Conservation (phyloP, 2,329 filamentous ascomycete genomes). For the Malbranchea zuffiana region DNA sequence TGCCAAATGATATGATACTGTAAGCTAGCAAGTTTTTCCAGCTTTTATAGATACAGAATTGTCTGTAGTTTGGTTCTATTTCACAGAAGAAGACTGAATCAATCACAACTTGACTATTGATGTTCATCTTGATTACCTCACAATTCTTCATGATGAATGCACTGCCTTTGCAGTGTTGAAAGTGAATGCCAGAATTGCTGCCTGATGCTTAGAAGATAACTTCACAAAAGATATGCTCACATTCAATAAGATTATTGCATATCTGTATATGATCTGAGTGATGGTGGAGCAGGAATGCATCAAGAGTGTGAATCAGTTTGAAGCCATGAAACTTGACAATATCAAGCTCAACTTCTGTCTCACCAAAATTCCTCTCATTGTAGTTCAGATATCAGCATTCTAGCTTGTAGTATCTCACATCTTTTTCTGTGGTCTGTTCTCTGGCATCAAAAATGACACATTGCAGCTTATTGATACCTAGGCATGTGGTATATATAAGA, state of each 20-base stretch:
- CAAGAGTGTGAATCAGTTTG: constrained; percentile 22
- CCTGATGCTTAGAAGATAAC: constrained; percentile 16
- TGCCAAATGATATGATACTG: constrained; percentile 11
- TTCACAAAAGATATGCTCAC: constrained; percentile 21
- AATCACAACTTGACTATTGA: constrained; percentile 17
- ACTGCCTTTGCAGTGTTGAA: constrained; percentile 23
- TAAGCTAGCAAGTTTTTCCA: constrained; percentile 6
- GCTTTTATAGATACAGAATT: constrained; percentile 14
- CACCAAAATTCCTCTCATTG: constrained; percentile 19
- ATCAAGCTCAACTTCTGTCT: constrained; percentile 18
- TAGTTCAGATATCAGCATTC: constrained; percentile 27
- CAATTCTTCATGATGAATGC: constrained; percentile 25
- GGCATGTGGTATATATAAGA: constrained; percentile 20
- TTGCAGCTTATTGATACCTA: constrained; percentile 19
- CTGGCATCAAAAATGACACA: too few species aligned
- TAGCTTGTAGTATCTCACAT: too few species aligned
- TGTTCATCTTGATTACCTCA: constrained; percentile 16
- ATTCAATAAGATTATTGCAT: constrained; percentile 19
- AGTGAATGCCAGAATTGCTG: constrained; percentile 9
- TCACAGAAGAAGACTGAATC: constrained; percentile 18
- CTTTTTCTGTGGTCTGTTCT: too few species aligned
- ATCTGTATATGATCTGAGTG: constrained; percentile 18
- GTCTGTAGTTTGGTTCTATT: constrained; percentile 19
- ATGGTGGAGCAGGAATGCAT: constrained; percentile 24
- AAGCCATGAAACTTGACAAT: constrained; percentile 21